phyloP scores from a whole-genome alignment of 1,139 yeast species.

The Saccharomyces hybrid region DNA sequence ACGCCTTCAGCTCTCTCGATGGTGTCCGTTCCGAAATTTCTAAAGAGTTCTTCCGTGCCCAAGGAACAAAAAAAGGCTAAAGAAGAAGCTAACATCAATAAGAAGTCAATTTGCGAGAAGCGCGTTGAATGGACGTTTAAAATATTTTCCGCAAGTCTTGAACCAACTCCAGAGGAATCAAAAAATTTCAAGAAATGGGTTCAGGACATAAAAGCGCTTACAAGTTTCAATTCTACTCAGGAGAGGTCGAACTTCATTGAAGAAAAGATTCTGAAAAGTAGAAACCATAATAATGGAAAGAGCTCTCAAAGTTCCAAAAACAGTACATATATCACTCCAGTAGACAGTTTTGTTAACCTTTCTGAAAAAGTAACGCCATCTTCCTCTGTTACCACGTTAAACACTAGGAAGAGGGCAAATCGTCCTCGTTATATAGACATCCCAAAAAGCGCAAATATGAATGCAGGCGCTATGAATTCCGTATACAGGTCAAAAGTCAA shows the following conservation, averaged over 20 bases:
- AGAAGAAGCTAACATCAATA: not conserved
- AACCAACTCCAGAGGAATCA: constrained; percentile 4
- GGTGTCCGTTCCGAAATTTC: constrained; percentile 1
- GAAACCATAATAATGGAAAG: not conserved
- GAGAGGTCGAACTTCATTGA: constrained; percentile 7
- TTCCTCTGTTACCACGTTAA: not conserved
- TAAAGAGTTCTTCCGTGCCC: not conserved
- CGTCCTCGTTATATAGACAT: not conserved
- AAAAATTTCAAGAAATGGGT: constrained; percentile 9
- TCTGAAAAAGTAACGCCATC: constrained; percentile 3
- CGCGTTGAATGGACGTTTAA: not conserved
- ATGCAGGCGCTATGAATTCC: not conserved
- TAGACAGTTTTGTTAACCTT: constrained; percentile 7
- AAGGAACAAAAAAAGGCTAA: not conserved
- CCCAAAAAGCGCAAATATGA: not conserved
- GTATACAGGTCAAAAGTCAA: constrained; percentile 19
- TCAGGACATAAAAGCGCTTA: constrained; percentile 14
- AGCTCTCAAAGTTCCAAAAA: not conserved
- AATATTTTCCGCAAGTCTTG: not conserved
- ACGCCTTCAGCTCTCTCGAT: not conserved
- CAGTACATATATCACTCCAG: not conserved
- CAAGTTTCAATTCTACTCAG: constrained; percentile 5
- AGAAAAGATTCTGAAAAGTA: not conserved
- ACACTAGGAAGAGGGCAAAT: not conserved
- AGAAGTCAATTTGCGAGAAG: not conserved